Evolutionary conservation across 371 early-diverging fungal genomes (phyloP).

Genomic region (Saksenaea oblongispora): DNA sequence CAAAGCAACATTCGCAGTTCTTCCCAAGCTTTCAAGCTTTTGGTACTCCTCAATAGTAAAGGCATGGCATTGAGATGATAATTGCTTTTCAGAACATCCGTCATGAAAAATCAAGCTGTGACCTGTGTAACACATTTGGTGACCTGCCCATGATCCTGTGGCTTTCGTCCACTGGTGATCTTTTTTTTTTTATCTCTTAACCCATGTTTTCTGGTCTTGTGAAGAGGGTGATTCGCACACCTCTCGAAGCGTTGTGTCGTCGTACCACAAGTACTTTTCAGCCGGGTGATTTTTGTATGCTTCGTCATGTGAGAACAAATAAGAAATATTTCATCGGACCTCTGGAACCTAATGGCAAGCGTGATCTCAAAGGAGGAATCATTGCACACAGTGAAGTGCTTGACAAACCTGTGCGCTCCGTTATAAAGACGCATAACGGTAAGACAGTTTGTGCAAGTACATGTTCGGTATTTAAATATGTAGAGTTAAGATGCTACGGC

Average conservation of each 20-base stretch:
- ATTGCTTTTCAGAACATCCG: no score
- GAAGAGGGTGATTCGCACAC: background rate
- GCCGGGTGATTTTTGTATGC: constrained; percentile 49
- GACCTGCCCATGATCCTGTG: background rate
- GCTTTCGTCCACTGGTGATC: background rate
- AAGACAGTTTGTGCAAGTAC: background rate
- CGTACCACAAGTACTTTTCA: constrained; percentile 22
- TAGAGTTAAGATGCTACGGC: constrained; percentile 2
- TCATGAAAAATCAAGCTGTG: no score
- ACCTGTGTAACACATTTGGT: background rate
- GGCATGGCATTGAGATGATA: no score
- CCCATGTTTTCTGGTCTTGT: background rate
- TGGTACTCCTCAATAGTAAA: no score
- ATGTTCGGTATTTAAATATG: background rate
- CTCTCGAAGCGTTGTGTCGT: background rate
- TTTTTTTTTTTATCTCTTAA: background rate
- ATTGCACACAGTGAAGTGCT: constrained; percentile 55
- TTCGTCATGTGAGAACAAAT: constrained; percentile 40
- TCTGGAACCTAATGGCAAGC: constrained; percentile 25
- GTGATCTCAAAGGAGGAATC: constrained; percentile 42
- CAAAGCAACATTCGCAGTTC: no score
- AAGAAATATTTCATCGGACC: constrained; percentile 48
- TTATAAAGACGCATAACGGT: constrained; percentile 48
- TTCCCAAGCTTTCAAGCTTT: no score
- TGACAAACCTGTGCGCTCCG: constrained; percentile 48